Conservation (phyloP, 2,329 filamentous ascomycete species). For the Fonsecaea erecta region DNA sequence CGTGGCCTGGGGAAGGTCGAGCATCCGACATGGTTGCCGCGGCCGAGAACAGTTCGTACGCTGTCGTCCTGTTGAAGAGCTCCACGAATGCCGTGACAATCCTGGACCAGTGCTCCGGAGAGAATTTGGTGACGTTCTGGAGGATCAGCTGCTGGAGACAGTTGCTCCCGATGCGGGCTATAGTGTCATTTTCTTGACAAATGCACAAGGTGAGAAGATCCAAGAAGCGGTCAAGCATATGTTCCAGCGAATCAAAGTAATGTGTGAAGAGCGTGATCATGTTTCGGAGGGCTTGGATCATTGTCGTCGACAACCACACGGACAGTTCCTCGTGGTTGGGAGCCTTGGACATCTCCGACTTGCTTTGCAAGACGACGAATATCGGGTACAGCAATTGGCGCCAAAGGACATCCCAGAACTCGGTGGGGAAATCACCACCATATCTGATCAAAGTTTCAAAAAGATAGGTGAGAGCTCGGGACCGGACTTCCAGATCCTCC, state of each 20-base stretch:
- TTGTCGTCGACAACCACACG: conserved; percentile 97
- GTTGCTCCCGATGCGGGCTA: conserved; percentile 96
- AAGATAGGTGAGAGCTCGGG: conserved; percentile 85
- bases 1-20: conserved; percentile 30
- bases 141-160: conserved; percentile 95
- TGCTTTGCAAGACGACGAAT: conserved; percentile 95
- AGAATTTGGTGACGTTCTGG: conserved; percentile 94
- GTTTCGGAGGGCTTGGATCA: conserved; percentile 97
- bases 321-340: conserved; percentile 95
- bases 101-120: conserved; percentile 84
- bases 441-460: conserved; percentile 92
- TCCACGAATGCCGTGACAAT: conserved; percentile 96
- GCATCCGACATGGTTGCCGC: conserved; percentile 56
- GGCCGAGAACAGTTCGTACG: conserved; percentile 94
- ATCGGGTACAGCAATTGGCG: conserved; percentile 96
- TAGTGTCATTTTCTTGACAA: conserved; percentile 98
- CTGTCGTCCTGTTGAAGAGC: conserved; percentile 91
- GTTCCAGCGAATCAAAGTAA: conserved; percentile 93
- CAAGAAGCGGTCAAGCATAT: conserved; percentile 97
- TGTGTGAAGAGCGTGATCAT: conserved; percentile 99
- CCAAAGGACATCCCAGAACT: conserved; percentile 99
- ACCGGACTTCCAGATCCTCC: conserved; percentile 95
- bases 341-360: conserved; percentile 94
- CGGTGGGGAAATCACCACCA: conserved; percentile 84
- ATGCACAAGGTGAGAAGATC: conserved; percentile 95